Evolutionary conservation across 2,329 filamentous ascomycete genomes (phyloP).

Genomic region (Diaporthe citri): DNA sequence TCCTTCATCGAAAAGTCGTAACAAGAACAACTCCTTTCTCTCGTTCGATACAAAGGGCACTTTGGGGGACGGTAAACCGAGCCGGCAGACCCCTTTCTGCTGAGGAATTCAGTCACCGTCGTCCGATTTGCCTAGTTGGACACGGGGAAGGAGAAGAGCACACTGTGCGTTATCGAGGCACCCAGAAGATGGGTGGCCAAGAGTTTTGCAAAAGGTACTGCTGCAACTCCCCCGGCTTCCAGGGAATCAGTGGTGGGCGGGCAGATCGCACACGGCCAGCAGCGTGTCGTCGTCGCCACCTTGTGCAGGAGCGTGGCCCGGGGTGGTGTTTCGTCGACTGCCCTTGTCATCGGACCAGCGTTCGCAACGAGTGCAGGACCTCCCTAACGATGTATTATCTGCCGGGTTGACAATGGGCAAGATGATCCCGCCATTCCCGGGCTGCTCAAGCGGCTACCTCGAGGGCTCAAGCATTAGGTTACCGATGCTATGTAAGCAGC

Average conservation of each 20-base stretch:
- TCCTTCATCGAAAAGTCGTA: neutral
- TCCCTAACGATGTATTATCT: neutral
- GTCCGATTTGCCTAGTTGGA: neutral
- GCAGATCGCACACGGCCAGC: neutral
- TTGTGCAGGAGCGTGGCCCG: neutral
- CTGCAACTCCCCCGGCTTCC: neutral
- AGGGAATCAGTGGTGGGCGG: neutral
- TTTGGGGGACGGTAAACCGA: neutral
- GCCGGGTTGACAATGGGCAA: neutral
- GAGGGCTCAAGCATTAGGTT: neutral
- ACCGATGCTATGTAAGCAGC: neutral
- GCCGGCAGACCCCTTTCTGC: constrained; percentile 4
- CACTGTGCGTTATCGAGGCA: neutral
- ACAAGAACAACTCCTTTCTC: neutral
- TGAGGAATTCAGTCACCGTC: constrained; percentile 25
- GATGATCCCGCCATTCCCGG: neutral
- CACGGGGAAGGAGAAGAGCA: neutral
- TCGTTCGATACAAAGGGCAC: neutral
- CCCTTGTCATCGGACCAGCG: neutral
- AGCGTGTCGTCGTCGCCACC: neutral
- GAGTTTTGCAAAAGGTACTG: neutral
- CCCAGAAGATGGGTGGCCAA: neutral
- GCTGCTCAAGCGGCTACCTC: neutral
- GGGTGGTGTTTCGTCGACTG: neutral
- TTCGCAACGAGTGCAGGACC: neutral